Conservation (phyloP, 2,329 filamentous ascomycete species). For the Phoma sp. region DNA sequence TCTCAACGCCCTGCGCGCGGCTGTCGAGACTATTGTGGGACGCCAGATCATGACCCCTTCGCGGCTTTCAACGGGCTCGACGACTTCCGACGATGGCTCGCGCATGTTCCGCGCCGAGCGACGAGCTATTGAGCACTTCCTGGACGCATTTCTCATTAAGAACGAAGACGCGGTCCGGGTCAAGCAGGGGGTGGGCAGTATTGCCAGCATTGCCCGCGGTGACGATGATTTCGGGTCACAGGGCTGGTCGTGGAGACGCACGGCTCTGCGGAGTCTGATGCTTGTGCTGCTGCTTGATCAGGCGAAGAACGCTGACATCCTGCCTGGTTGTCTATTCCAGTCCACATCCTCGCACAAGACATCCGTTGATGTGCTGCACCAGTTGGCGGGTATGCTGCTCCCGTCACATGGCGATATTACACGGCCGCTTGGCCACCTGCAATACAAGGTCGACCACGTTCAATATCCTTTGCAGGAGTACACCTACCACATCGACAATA, state of each 20-base stretch:
- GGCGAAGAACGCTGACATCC: slow-evolving; percentile 50
- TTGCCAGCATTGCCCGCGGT: slow-evolving; percentile 46
- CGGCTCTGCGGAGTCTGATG: slow-evolving; percentile 64
- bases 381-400: slow-evolving; percentile 60
- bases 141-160: slow-evolving; percentile 63
- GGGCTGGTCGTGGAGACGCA: slow-evolving; percentile 61
- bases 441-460: slow-evolving; percentile 60
- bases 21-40: slow-evolving; percentile 65
- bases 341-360: slow-evolving; percentile 61
- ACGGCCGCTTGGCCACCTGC: slow-evolving; percentile 61
- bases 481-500: slow-evolving; percentile 62
- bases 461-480: slow-evolving; percentile 66
- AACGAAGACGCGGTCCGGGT: slow-evolving; percentile 61
- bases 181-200: slow-evolving; percentile 46
- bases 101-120: slow-evolving; percentile 46
- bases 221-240: slow-evolving; percentile 52
- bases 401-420: slow-evolving; percentile 65
- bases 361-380: slow-evolving; percentile 60
- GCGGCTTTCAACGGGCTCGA: slow-evolving; percentile 45
- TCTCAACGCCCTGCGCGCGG: slow-evolving; percentile 56
- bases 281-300: slow-evolving; percentile 65
- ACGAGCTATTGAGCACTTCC: slow-evolving; percentile 57
- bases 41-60: slow-evolving; percentile 53
- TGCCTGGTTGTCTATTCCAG: slow-evolving; percentile 58
- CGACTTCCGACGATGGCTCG: slow-evolving; percentile 42